A percentile compares a stretch with the other conserved stretches of the same genome.
Evolutionary conservation across 2,329 filamentous ascomycete species (phyloP).

Genomic region (Claviceps cyperi): DNA sequence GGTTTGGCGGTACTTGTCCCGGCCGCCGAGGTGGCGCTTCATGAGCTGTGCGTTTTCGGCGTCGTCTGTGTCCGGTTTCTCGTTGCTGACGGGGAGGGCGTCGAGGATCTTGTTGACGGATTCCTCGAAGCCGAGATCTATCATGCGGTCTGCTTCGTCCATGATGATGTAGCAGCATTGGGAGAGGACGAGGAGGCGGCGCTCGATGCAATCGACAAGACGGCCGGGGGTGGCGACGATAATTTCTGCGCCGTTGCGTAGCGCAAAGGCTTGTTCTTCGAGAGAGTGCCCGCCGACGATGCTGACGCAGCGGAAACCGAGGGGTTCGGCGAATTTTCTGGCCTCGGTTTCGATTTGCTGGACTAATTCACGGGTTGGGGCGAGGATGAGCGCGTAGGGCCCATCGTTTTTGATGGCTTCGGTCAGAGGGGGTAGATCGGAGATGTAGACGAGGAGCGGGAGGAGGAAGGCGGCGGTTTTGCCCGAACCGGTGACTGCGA

Average conservation of each 20-base stretch:
- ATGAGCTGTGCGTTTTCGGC: constrained; percentile 80
- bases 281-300: constrained; percentile 95
- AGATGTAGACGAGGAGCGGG: constrained; percentile 87
- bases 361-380: constrained; percentile 89
- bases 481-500: constrained; percentile 94
- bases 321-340: constrained; percentile 75
- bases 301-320: constrained; percentile 89
- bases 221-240: constrained; percentile 97
- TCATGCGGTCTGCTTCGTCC: constrained; percentile 99
- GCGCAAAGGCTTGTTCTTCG: constrained; percentile 81
- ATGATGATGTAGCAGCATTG: constrained; percentile 98
- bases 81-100: constrained; percentile 79
- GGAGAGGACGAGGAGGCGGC: constrained; percentile 77
- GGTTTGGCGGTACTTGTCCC: constrained; percentile 80
- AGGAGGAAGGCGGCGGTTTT: constrained; percentile 94
- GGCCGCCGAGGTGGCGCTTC: constrained; percentile 60
- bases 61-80: constrained; percentile 87
- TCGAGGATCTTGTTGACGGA: constrained; percentile 95
- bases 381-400: constrained; percentile 92
- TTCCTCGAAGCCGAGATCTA: constrained; percentile 95
- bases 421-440: constrained; percentile 69
- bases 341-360: constrained; percentile 96
- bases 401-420: constrained; percentile 85
- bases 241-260: constrained; percentile 89
- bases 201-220: constrained; percentile 91